Evolutionary conservation across 2,329 filamentous ascomycete genomes (phyloP).

Genomic region (Cucurbitaria berberidis): DNA sequence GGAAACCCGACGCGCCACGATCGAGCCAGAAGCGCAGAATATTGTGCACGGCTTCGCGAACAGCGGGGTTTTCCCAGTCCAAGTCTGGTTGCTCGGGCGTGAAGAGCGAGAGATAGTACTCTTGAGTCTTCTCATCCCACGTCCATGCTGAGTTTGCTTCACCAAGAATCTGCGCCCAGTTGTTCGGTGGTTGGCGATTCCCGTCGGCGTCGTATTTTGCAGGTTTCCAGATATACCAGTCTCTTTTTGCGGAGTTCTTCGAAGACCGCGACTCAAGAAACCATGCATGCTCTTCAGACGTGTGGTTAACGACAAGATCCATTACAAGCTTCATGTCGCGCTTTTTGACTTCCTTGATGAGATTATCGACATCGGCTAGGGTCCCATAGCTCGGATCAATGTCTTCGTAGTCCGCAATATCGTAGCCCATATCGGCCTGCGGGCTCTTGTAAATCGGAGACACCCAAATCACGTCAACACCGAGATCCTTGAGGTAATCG

Average conservation of each 20-base stretch:
- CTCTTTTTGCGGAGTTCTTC: conserved; percentile 54
- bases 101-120: conserved; percentile 81
- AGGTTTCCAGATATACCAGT: conserved; percentile 63
- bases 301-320: conserved; percentile 53
- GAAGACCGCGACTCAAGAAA: conserved; percentile 62
- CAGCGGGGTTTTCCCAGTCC: conserved; percentile 77
- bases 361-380: conserved; percentile 47
- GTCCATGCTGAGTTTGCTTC: conserved; percentile 67
- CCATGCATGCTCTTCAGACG: conserved; percentile 58
- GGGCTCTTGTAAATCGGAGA: conserved; percentile 55
- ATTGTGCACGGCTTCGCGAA: conserved; percentile 72
- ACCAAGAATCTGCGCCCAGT: conserved; percentile 69
- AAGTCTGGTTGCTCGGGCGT: conserved; percentile 78
- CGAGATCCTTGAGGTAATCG: conserved; percentile 61
- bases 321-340: conserved; percentile 49
- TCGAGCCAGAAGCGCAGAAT: conserved; percentile 81
- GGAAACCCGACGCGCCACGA: conserved; percentile 63
- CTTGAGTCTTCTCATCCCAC: conserved; percentile 71
- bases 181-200: conserved; percentile 73
- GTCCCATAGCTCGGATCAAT: conserved; percentile 50
- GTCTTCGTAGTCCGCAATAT: conserved; percentile 50
- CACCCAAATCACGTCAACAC: conserved; percentile 48
- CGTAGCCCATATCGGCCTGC: conserved; percentile 52
- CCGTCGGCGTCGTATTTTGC: conserved; percentile 59
- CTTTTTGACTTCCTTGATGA: conserved; percentile 46